Conservation (phyloP, 257 asterid species). For the Handroanthus guayacan region DNA sequence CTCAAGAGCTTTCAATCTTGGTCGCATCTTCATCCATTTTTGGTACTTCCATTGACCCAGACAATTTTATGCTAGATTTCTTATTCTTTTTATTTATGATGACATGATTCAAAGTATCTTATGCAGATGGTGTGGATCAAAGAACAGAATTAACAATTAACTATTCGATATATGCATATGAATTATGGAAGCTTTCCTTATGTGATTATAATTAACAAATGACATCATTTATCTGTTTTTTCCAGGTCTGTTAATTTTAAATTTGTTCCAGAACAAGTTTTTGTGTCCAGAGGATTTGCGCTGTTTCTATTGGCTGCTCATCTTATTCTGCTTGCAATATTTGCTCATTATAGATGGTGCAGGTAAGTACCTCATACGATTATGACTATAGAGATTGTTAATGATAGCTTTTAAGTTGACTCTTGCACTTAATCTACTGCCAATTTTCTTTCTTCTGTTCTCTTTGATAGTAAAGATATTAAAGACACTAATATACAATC, state of each 20-base stretch:
- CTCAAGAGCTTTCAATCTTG: conserved; percentile 91
- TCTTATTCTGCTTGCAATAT: conserved; percentile 47
- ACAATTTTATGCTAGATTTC: not conserved
- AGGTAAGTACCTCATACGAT: conserved; percentile 42
- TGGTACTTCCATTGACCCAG: conserved; percentile 62
- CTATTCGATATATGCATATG: conserved; percentile 10
- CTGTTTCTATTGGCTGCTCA: conserved; percentile 52
- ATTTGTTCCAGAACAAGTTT: conserved; percentile 51
- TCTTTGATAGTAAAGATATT: conserved; percentile 2
- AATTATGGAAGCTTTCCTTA: conserved; percentile 20
- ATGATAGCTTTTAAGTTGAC: conserved; percentile 8
- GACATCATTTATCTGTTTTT: conserved; percentile 24
- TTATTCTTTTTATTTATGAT: not conserved
- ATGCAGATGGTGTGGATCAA: not conserved
- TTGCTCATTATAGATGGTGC: conserved; percentile 57
- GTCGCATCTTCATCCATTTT: conserved; percentile 92
- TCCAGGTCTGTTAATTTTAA: conserved; percentile 66
- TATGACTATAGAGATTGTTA: not conserved
- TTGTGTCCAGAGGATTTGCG: conserved; percentile 46
- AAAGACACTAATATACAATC: not conserved
- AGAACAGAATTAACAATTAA: conserved; percentile 12
- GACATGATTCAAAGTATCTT: not conserved
- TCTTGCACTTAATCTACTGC: not conserved
- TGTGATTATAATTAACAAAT: conserved; percentile 17
- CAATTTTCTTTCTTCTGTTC: not conserved